Conservation (phyloP, 176 grass and related monocot species). For the Oryza brachyantha region DNA sequence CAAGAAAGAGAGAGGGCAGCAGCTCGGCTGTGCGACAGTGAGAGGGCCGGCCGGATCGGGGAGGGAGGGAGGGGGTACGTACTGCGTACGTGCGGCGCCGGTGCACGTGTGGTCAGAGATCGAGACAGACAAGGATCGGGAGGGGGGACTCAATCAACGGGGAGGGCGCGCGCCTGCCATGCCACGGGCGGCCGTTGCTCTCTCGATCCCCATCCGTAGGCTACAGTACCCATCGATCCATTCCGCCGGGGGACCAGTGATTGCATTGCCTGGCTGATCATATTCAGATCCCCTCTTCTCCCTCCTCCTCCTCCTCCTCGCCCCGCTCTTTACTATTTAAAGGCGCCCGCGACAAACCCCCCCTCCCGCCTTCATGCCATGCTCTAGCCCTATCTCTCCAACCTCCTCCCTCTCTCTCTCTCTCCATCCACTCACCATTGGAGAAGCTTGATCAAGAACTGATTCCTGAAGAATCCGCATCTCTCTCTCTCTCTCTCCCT, state of each 20-base stretch:
- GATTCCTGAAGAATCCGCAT: neutral
- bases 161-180: conserved; percentile 6
- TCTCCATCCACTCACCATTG: conserved; percentile 1
- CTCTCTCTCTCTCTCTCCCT: neutral
- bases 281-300: neutral
- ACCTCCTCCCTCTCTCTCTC: neutral
- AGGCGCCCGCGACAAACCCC: conserved; percentile 22
- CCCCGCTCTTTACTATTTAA: conserved; percentile 45
- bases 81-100: neutral
- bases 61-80: neutral
- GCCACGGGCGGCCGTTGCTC: conserved; percentile 3
- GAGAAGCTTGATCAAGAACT: neutral
- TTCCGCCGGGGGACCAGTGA: conserved; percentile 56
- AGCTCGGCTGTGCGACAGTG: neutral
- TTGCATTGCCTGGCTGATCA: no score
- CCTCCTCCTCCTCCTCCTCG: neutral
- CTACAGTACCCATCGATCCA: conserved; percentile 39
- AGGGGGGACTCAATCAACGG: neutral
- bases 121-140: neutral
- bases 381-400: conserved; percentile 4
- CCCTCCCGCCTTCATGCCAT: conserved; percentile 32
- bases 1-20: conserved; percentile 25
- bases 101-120: conserved; percentile 52
- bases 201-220: conserved; percentile 13
- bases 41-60: neutral